Percentiles rank a stretch among this genome's conserved stretches.
These are phyloP conservation scores for Eremochloa ophiuroides DNA, from an alignment of 176 grass and related monocot genomes.

Conservation along the genomic window DNA sequence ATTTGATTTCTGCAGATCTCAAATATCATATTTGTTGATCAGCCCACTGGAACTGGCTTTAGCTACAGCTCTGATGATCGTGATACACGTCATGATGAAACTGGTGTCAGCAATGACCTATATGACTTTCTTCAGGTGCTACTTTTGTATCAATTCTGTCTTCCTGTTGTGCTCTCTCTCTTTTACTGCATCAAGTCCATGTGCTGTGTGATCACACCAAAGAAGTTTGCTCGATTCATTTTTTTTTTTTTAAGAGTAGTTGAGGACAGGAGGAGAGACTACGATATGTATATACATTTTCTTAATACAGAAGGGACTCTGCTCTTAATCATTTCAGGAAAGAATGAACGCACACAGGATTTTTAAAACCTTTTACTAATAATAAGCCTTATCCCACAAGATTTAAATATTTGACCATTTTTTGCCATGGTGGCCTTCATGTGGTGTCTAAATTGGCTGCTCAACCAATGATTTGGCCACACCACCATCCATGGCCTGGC, in stretches of 20 bases:
- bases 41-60: constrained; percentile 88
- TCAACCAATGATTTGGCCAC: too few species aligned
- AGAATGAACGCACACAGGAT: neutral
- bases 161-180: neutral
- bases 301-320: neutral
- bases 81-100: constrained; percentile 83
- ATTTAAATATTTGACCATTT: too few species aligned
- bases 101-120: constrained; percentile 73
- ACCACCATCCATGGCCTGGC: too few species aligned
- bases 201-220: neutral
- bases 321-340: neutral
- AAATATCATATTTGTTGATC: constrained; percentile 90
- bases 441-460: too few species aligned
- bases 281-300: neutral
- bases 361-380: too few species aligned
- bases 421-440: too few species aligned
- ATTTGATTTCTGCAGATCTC: constrained; percentile 52
- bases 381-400: too few species aligned
- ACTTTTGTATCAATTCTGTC: neutral
- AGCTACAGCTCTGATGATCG: constrained; percentile 78
- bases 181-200: neutral
- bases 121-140: constrained; percentile 90
- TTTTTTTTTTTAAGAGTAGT: neutral
- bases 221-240: neutral
- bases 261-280: neutral